Evolutionary conservation across 192 early-diverging fungal genomes (phyloP), one percentile per base, ranked within the genome.

Genomic region (Backusella morwellensis): DNA sequence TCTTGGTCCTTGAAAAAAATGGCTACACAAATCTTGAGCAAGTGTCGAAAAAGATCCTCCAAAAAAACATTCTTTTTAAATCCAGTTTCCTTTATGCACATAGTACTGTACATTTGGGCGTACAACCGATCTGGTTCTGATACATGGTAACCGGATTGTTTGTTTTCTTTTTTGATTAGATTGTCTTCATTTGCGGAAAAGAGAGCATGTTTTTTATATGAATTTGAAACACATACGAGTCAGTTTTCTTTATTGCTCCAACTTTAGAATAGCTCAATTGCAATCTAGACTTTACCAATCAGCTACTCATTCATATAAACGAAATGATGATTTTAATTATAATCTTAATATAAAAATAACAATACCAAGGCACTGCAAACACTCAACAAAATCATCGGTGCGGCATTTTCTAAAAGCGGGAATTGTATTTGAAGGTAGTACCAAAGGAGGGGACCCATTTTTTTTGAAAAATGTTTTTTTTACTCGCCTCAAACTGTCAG

Each of bases 121-220:
- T 59, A 74, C 34, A 52, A 74, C 3, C n/a, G 56, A 59, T 59
- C 56, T 59, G 21, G 56, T 59, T 59, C 56, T 59, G 23, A 59
- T 59, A 59, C 23, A 29, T 29, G 23, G 3, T 26, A 63, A 29
- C 21, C 21, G 56, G 56, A 32, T 26, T 63, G 11, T 63, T 12
- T 21, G 8, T 12, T 63, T 63, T 56, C 8, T 21, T 26, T 29
- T 23, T 12, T 63, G 21, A 29, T 63, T 29, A 63, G 56, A 63
- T 29, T 23, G 56, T 14, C 23, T 63, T 63, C 56, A 63, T 63
- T 29, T 29, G 56, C 3, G 56, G 19, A 50, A 17, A 50, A 50
- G 47, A 50, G 19, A 50, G 19, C 1, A 17, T 44, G 47, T n/a
- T n/a, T 26, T 29, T 29, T 59, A 59, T 59, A 59, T 59, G 54